Conservation (phyloP, 2,329 filamentous ascomycete species). For the Aspergillus sp. region DNA sequence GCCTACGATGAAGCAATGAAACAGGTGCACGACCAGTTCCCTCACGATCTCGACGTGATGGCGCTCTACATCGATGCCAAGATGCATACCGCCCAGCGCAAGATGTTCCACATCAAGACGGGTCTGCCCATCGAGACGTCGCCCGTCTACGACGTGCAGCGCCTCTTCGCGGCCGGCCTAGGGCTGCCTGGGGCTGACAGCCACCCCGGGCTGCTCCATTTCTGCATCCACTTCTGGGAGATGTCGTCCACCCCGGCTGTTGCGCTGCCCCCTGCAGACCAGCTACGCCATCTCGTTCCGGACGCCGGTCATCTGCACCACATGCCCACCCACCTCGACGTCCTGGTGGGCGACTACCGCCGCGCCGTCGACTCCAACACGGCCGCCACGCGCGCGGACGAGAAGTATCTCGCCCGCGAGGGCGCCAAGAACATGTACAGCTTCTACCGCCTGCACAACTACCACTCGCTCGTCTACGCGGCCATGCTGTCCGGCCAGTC, state of each 20-base stretch:
- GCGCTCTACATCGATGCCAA: conserved; percentile 62
- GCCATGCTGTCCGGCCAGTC: conserved; percentile 73
- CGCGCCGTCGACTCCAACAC: conserved; percentile 65
- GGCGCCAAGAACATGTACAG: conserved; percentile 69
- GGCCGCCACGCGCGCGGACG: conserved; percentile 65
- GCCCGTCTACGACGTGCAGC: conserved; percentile 50
- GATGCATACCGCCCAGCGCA: conserved; percentile 65
- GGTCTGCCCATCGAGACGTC: conserved; percentile 48
- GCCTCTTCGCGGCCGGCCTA: conserved; percentile 59
- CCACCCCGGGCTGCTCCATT: conserved; percentile 69
- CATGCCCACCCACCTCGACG: conserved; percentile 75
- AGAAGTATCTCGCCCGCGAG: conserved; percentile 59
- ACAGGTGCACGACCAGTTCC: conserved; percentile 49
- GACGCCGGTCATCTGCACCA: conserved; percentile 69
- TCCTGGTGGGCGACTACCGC: conserved; percentile 69
- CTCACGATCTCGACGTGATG: conserved; percentile 59
- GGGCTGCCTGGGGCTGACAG: conserved; percentile 44
- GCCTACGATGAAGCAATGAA: conserved; percentile 62
- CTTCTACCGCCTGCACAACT: conserved; percentile 70
- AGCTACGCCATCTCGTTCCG: conserved; percentile 62
- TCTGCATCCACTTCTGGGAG: conserved; percentile 75
- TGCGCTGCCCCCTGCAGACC: conserved; percentile 61
- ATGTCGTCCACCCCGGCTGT: conserved; percentile 66
- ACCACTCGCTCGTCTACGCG: conserved; percentile 71
- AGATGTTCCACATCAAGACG: conserved; percentile 59